Percentiles rank a stretch among this genome's conserved stretches.
Evolutionary conservation across 495 filamentous ascomycete genomes (phyloP).

Genomic region (Penicillium angulare): DNA sequence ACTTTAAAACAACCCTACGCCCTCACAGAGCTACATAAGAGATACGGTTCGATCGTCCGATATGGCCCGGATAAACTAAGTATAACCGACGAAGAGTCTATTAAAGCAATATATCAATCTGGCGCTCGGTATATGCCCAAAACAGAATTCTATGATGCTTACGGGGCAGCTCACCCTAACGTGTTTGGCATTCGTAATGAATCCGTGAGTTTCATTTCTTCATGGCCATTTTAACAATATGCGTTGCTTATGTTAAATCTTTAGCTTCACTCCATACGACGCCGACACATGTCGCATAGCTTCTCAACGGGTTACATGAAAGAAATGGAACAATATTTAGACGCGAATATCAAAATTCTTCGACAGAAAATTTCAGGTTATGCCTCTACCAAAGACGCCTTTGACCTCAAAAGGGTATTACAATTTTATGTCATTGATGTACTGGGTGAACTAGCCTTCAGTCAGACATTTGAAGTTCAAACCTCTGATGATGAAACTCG

Average conservation of each 20-base stretch:
- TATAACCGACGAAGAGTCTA: slow-evolving; percentile 8
- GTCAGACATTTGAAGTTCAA: slow-evolving; percentile 11
- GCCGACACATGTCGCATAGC: slow-evolving; percentile 13
- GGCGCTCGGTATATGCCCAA: slow-evolving; percentile 11
- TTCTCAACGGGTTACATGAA: slow-evolving; percentile 12
- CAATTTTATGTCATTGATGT: slow-evolving; percentile 9
- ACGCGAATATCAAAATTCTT: slow-evolving; percentile 7
- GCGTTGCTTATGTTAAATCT: too few relatives aligned
- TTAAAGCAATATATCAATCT: slow-evolving; percentile 9
- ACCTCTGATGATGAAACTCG: slow-evolving; percentile 5
- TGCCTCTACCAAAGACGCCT: neutral
- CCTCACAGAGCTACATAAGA: slow-evolving; percentile 9
- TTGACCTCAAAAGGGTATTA: slow-evolving; percentile 9
- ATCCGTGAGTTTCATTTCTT: neutral
- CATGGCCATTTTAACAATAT: too few relatives aligned
- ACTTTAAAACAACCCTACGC: slow-evolving; percentile 9
- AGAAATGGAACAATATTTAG: slow-evolving; percentile 12
- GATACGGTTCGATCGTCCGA: slow-evolving; percentile 8
- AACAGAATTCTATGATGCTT: slow-evolving; percentile 14
- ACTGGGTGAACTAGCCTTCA: slow-evolving; percentile 8
- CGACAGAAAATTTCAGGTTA: slow-evolving; percentile 1
- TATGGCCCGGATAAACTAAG: slow-evolving; percentile 14
- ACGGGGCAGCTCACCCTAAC: slow-evolving; percentile 12
- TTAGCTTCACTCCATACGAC: slow-evolving; percentile 7
- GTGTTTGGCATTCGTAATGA: slow-evolving; percentile 12